A percentile compares a stretch with the other conserved stretches of the same genome.
phyloP scores from a whole-genome alignment of 768 basidiomycete species.

The Imleria badia region DNA sequence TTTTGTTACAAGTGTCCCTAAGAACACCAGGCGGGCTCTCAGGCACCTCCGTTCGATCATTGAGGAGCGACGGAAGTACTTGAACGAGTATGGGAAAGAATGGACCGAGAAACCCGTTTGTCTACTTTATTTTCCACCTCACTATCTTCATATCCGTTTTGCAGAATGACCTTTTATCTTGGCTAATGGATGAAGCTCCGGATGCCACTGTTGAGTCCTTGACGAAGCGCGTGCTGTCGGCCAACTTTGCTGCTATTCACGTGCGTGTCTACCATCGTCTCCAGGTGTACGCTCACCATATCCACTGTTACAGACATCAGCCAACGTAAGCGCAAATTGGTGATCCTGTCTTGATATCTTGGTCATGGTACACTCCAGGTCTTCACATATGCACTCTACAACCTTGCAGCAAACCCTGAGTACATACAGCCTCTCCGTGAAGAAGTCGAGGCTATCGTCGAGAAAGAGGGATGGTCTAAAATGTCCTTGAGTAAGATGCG shows the following conservation, averaged over 20 bases:
- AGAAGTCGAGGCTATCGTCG: slow-evolving; percentile 20
- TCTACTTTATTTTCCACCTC: background rate
- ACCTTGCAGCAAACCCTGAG: background rate
- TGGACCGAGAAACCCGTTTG: slow-evolving; percentile 38
- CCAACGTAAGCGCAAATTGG: background rate
- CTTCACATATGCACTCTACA: background rate
- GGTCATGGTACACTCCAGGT: background rate
- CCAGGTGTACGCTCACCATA: background rate
- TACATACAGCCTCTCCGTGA: too few species aligned
- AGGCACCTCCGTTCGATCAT: slow-evolving; percentile 29
- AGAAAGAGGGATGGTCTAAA: background rate
- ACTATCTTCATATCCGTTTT: background rate
- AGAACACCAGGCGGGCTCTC: slow-evolving; percentile 2
- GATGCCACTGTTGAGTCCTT: slow-evolving; percentile 7
- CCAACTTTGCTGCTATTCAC: slow-evolving; percentile 15
- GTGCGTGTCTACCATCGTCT: background rate
- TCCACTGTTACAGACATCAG: background rate
- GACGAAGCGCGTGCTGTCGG: slow-evolving; percentile 1
- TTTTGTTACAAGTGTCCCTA: slow-evolving; percentile 7
- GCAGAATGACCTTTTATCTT: slow-evolving; percentile 31
- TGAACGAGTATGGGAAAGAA: slow-evolving; percentile 23
- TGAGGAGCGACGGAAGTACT: slow-evolving; percentile 24
- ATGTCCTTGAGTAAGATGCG: slow-evolving; percentile 24
- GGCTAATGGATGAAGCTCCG: background rate
- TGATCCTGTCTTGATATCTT: background rate